Evolutionary conservation across 2,329 filamentous ascomycete species (phyloP).

Genomic region (Cyphellophora attinorum): DNA sequence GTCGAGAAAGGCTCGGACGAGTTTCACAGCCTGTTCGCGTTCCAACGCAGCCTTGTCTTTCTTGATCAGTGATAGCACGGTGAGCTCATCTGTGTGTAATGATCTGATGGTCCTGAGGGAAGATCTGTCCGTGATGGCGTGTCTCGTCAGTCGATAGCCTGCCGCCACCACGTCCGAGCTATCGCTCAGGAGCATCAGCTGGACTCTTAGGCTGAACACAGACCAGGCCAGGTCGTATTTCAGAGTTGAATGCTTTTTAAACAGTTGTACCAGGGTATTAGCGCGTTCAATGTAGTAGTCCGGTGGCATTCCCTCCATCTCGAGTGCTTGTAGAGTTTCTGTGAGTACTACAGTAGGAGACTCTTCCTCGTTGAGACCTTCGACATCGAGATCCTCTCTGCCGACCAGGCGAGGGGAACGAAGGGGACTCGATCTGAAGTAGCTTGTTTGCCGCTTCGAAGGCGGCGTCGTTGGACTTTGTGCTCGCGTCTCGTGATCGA

Average conservation of each 20-base stretch:
- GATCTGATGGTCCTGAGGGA: slow-evolving; percentile 81
- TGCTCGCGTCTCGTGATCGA: slow-evolving; percentile 51
- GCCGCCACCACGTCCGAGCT: slow-evolving; percentile 92
- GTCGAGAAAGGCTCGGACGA: slow-evolving; percentile 87
- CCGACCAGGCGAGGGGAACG: slow-evolving; percentile 40
- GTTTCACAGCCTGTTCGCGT: slow-evolving; percentile 92
- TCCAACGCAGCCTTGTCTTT: slow-evolving; percentile 96
- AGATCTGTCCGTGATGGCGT: slow-evolving; percentile 83
- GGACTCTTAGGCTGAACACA: slow-evolving; percentile 85
- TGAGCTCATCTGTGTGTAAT: slow-evolving; percentile 84
- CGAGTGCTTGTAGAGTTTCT: slow-evolving; percentile 82
- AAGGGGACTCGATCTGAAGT: slow-evolving; percentile 47
- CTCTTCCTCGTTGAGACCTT: slow-evolving; percentile 53
- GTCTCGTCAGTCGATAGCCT: slow-evolving; percentile 85
- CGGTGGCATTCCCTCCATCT: slow-evolving; percentile 74
- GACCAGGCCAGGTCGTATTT: slow-evolving; percentile 98
- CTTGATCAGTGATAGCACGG: slow-evolving; percentile 86
- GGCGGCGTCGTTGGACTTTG: slow-evolving; percentile 43
- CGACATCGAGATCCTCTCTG: slow-evolving; percentile 47
- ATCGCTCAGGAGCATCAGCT: slow-evolving; percentile 91
- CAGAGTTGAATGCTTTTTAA: slow-evolving; percentile 81
- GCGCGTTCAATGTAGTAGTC: slow-evolving; percentile 93
- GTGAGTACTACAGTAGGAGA: slow-evolving; percentile 86
- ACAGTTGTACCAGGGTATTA: slow-evolving; percentile 90
- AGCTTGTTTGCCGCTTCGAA: slow-evolving; percentile 41